Evolutionary conservation across 805 yeast genomes (phyloP), one percentile per base, ranked within the genome.

Genomic region (Trichomonascus vanleenenianus): DNA sequence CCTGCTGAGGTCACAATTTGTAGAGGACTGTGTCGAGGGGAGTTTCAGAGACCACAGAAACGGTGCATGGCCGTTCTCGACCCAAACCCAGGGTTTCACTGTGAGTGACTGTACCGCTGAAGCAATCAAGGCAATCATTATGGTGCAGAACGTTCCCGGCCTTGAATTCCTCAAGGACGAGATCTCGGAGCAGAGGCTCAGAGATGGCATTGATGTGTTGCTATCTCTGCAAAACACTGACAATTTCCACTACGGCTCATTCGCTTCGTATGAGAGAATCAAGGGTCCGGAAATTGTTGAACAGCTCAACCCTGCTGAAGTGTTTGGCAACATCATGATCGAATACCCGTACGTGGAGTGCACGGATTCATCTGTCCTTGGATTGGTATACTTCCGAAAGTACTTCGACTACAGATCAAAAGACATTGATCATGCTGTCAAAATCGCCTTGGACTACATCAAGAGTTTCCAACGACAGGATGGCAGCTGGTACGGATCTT

Each of bases 271-370:
- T 63, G 99, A 93, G 60, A 73, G 70, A 44, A 91, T 86, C 50
- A 81, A 88, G 54, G 88, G 95, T 0, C 78, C 95, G 0, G 78
- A 87, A 11, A 49, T 78, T 33, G 58, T 93, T 48, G 99, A 93
- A 60, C 57, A 65, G 43, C 67, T 93, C 47, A 91, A 91, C 55
- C 97, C 98, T 0, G 99, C 98, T 1, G 98, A 93, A 62, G 98
- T 93, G 0, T 93, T 93, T 66, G 96, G 95, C 47, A 89, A 93
- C 56, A 93, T 93, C 48, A 93, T 93, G 99, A 95, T 93, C 20
- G 99, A 93, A 64, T 93, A 86, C 61, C 97, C 98, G 0, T 93
- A 93, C 59, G 97, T 94, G 16, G 99, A 93, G 64, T 93, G 99
- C 63, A 88, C 97, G 0, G 98, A 94, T 64, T 89, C 97, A 0